A percentile compares a stretch with the other conserved stretches of the same genome.
Conservation (phyloP, 2,329 filamentous ascomycete species). For the Xylaria sp. region DNA sequence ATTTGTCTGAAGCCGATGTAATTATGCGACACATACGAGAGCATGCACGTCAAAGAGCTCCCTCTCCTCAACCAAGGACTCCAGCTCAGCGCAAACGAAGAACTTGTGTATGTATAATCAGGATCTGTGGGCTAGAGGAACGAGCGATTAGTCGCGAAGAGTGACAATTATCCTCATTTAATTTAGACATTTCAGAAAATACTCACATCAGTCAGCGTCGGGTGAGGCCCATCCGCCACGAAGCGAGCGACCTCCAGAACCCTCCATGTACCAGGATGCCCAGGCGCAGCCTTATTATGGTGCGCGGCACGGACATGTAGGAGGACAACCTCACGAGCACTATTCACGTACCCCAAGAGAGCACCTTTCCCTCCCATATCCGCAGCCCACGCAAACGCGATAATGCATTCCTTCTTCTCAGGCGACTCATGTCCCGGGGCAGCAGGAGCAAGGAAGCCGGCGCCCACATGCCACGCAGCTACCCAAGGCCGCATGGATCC, state of each 20-base stretch:
- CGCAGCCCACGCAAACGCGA: conserved; percentile 65
- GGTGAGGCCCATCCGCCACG: conserved; percentile 59
- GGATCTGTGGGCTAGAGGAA: conserved; percentile 53
- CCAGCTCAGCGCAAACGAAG: conserved; percentile 65
- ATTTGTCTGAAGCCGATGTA: conserved; percentile 67
- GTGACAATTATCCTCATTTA: too few relatives aligned
- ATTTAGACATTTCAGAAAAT: background rate
- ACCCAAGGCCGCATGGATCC: conserved; percentile 61
- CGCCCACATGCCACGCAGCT: conserved; percentile 67
- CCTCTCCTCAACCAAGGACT: conserved; percentile 61
- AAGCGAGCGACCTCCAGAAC: conserved; percentile 64
- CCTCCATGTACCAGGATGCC: conserved; percentile 55
- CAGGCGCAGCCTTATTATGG: conserved; percentile 35
- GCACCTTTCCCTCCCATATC: conserved; percentile 56
- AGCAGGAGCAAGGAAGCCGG: conserved; percentile 61
- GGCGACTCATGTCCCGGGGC: conserved; percentile 48
- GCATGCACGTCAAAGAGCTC: conserved; percentile 54
- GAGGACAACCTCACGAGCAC: conserved; percentile 62
- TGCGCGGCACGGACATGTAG: conserved; percentile 59
- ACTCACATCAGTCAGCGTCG: conserved; percentile 48
- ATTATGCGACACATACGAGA: conserved; percentile 63
- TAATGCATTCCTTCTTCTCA: conserved; percentile 54
- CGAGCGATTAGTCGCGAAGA: background rate
- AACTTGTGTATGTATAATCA: conserved; percentile 61
- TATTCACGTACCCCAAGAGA: conserved; percentile 64